phyloP scores from a whole-genome alignment of 345 rosid genomes.

The Acer saccharum region DNA sequence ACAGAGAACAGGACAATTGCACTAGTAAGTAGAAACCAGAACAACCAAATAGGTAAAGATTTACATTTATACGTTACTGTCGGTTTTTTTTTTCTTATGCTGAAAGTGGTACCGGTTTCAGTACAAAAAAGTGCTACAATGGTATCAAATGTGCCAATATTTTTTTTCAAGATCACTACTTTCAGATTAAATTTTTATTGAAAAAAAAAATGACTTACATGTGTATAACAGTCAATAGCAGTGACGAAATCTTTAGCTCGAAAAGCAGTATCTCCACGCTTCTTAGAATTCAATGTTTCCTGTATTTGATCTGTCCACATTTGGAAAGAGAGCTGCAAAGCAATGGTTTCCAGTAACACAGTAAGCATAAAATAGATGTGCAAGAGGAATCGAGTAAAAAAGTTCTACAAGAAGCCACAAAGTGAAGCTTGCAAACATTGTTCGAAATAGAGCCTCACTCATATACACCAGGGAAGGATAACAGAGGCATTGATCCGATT shows the following conservation, averaged over 20 bases:
- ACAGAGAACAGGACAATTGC: not conserved
- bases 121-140: not conserved
- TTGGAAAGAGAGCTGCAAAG: slow-evolving; percentile 72
- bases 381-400: not conserved
- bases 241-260: slow-evolving; percentile 56
- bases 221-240: slow-evolving; percentile 57
- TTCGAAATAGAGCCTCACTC: not conserved
- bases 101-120: not conserved
- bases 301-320: slow-evolving; percentile 75
- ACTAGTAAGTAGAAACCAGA: not conserved
- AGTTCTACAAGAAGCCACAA: not conserved
- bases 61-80: not conserved
- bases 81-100: not conserved
- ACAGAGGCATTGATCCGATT: not conserved
- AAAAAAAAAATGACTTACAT: slow-evolving; percentile 34
- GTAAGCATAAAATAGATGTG: not conserved
- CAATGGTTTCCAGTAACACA: slow-evolving; percentile 2
- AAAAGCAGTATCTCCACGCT: slow-evolving; percentile 67
- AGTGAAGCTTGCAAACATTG: not conserved
- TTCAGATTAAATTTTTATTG: slow-evolving; percentile 2
- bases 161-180: not conserved
- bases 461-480: not conserved
- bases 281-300: slow-evolving; percentile 65
- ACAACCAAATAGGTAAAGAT: not conserved
- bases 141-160: not conserved